Evolutionary conservation across 495 filamentous ascomycete species (phyloP).

Genomic region (Penicillium salamii): DNA sequence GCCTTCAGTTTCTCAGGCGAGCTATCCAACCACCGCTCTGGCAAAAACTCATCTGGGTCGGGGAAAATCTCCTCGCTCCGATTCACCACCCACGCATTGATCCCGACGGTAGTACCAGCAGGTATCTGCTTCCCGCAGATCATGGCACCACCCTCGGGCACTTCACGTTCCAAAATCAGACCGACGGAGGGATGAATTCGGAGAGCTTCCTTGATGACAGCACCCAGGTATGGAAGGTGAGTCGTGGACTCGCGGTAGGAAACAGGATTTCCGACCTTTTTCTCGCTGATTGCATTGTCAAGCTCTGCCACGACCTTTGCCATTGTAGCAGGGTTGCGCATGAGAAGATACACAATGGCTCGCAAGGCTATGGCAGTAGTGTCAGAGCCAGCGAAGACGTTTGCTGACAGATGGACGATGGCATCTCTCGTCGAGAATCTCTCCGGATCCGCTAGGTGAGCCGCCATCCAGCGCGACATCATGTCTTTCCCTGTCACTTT

Average conservation of each 20-base stretch:
- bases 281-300: conserved; percentile 39
- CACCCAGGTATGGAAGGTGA: conserved; percentile 49
- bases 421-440: conserved; percentile 26
- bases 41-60: conserved; percentile 25
- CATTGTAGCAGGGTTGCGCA: conserved; percentile 49
- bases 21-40: conserved; percentile 27
- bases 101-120: conserved; percentile 58
- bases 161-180: conserved; percentile 60
- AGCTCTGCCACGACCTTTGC: conserved; percentile 50
- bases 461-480: conserved; percentile 27
- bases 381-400: conserved; percentile 48
- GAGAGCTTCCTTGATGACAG: conserved; percentile 58
- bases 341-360: conserved; percentile 59
- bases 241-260: conserved; percentile 42
- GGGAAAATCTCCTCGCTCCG: conserved; percentile 15
- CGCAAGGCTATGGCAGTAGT: conserved; percentile 59
- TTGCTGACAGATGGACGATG: conserved; percentile 28
- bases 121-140: conserved; percentile 52
- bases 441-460: conserved; percentile 22
- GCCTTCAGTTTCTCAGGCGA: conserved; percentile 17
- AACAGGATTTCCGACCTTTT: conserved; percentile 23
- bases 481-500: conserved; percentile 24
- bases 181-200: conserved; percentile 60
- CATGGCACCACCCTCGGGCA: conserved; percentile 51
- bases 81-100: conserved; percentile 34